Base-by-base conservation (phyloP, 768 basidiomycete species). In the Lepiota venenata region DNA sequence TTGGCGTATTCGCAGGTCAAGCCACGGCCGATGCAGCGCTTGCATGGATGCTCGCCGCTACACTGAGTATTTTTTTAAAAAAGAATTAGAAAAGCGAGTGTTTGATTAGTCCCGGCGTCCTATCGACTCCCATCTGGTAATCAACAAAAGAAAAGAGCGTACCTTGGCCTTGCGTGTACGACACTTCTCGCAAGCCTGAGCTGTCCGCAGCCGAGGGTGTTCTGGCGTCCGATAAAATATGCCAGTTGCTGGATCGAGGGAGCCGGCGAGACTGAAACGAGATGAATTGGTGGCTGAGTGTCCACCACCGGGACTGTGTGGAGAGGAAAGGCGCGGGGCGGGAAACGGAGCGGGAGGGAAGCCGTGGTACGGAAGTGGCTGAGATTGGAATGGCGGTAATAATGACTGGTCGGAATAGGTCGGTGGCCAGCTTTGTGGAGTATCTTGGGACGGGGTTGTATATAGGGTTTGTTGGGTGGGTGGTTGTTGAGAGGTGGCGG, bases 101-200 rank as follows among this genome's bases (percentile, higher is more conserved):
- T 2, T 25, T 25, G 25, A 25, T 25, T 25, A 25, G 25, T 5
- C 25, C 25, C 25, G 25, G 25, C 5, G 25, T 14, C 46, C 16
- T n/a, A 43, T 46, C 51, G 44, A 41, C 37, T 22, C 47, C 47
- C 37, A 47, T 8, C 32, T 20, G 5, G 18, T 40, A 20, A 2
- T 12, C 43, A 40, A 53, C 50, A 44, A 43, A 48, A 51, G 52
- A 15, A 14, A 16, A 1, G 15, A 40, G 63, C 76, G 45, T 59
- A 88, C 87, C 77, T 90, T 91, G 27, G 85, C 87, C 66, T 89
- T 91, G 47, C 87, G 70, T 0, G 74, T 74, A 12, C 88, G 78
- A 64, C 88, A 89, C 63, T 85, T 85, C 61, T 88, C 83, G 67
- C 87, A 90, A 2, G 87, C 87, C 61, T 88, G 87, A 0, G 83